Base-by-base conservation (phyloP, 345 rosid species). In the Sonneratia alba region DNA sequence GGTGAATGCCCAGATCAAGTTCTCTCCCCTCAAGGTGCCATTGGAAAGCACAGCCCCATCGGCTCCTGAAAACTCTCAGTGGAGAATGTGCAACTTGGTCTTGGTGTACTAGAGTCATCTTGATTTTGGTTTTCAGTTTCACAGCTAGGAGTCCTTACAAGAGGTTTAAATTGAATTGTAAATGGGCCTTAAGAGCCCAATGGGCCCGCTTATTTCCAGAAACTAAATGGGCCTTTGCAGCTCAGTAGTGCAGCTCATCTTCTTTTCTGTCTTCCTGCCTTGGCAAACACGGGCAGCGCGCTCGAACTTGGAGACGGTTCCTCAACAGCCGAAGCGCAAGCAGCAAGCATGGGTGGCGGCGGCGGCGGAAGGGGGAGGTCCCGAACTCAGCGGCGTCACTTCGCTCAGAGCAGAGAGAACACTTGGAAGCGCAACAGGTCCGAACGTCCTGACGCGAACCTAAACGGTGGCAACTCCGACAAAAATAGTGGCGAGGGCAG, bases 361-460 rank as follows among this genome's bases (percentile, higher is more conserved):
- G 82, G 86, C 72, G 83, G 97, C 62, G 78, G 89, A 76, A 81
- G 86, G 68, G 75, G 83, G 78, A 80, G 79, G 79, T 87, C 91
- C 27, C 84, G 83, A 47, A 89, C 98, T 24, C 87, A 87, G 63
- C 77, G 88, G 65, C 90, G 79, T 53, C 92, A 88, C 78, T 83
- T 81, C 67, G 79, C 85, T 0, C 85, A 95, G n/a, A 86, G 71
- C 78, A 85, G 99, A 79, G 96, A 86, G 34, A 85, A 85, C 72
- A 85, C 86, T 61, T 86, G 84, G 86, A 89, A 90, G 75, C 87
- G 86, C 27, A 49, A 79, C 51, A 89, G 81, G 74, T 69, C 91
- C 0, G 96, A 85, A 70, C 82, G 79, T 74, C 47, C 79, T 66
- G 69, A 66, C 72, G 81, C 82, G 64, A 70, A 56, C 69, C 77